Evolutionary conservation across 345 rosid genomes (phyloP).

Genomic region (Gossypium herbaceum): DNA sequence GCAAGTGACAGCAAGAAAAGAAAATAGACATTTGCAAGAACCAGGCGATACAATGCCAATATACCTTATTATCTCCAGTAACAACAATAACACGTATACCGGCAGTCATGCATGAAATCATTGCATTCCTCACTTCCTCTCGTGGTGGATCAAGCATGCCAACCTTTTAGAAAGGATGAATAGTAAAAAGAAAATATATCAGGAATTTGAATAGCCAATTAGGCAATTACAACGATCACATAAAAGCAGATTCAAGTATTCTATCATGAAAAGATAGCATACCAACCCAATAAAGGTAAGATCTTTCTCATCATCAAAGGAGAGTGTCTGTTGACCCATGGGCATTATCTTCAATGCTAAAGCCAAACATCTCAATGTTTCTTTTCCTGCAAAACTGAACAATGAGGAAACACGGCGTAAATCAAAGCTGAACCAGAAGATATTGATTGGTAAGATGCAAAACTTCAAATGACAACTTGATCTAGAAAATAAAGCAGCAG

Average conservation of each 20-base stretch:
- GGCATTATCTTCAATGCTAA: slow-evolving; percentile 86
- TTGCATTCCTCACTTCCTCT: slow-evolving; percentile 93
- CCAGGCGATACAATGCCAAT: not conserved
- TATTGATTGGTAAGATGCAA: not conserved
- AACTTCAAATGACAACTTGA: not conserved
- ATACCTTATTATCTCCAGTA: slow-evolving; percentile 98
- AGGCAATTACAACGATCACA: not conserved
- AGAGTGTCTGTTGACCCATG: slow-evolving; percentile 58
- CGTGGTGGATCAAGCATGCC: slow-evolving; percentile 99
- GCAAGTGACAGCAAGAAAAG: slow-evolving; percentile 14
- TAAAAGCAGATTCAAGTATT: not conserved
- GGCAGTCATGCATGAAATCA: slow-evolving; percentile 96
- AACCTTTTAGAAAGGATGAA: slow-evolving; percentile 45
- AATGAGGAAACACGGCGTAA: slow-evolving; percentile 17
- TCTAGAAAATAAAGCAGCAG: not conserved
- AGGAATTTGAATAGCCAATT: not conserved
- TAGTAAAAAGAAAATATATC: not conserved
- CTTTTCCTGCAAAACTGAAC: slow-evolving; percentile 91
- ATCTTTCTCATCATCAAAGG: slow-evolving; percentile 83
- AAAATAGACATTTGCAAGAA: slow-evolving; percentile 9
- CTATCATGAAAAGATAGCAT: slow-evolving; percentile 53
- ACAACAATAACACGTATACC: slow-evolving; percentile 99
- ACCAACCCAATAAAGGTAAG: slow-evolving; percentile 99
- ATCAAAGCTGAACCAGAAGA: not conserved
- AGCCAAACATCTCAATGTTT: slow-evolving; percentile 89